Evolutionary conservation across 116 monocot species (phyloP), one percentile per base, ranked within the genome.

Genomic region (Zostera marina): DNA sequence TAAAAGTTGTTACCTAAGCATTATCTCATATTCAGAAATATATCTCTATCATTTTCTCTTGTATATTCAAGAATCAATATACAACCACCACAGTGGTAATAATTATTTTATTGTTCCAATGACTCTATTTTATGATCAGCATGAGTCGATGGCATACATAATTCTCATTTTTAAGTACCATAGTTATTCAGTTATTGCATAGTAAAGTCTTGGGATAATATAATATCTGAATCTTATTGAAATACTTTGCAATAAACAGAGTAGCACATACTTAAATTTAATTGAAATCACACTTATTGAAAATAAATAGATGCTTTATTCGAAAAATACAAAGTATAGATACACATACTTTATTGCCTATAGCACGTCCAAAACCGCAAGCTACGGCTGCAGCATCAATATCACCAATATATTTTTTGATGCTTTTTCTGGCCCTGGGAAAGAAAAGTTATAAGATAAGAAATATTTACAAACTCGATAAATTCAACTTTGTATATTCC

Each of bases 341-440:
- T 26, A 52, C 24, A 9, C 52, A 61, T 63, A 93, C 93, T 84
- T 93, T 93, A 63, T 93, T 93, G 17, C 93, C 93, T 67, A 93
- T 84, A 62, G 93, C 84, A 66, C 79, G 80, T 19, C 93, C 93
- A 74, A 93, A 81, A 16, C 93, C 93, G 63, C 81, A 87, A 66
- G 93, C 76, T 51, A 93, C 88, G 65, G 93, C 93, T 41, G 81
- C 93, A 59, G 81, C 88, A 77, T 93, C 93, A 67, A 93, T 77
- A 68, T 93, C 93, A 63, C 93, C 93, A 73, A 93, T 73, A 71
- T 88, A 54, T 56, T 79, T 72, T 40, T 77, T 73, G 57, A 93
- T 70, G 60, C 63, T 78, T 72, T 72, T 85, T 64, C 96, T 76
- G 55, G 82, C 85, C 96, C 96, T 96, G 32, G 32, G 32, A 5